Evolutionary conservation across 73 alveolate genomes (phyloP).

Genomic region (Paramecium caudatum): DNA sequence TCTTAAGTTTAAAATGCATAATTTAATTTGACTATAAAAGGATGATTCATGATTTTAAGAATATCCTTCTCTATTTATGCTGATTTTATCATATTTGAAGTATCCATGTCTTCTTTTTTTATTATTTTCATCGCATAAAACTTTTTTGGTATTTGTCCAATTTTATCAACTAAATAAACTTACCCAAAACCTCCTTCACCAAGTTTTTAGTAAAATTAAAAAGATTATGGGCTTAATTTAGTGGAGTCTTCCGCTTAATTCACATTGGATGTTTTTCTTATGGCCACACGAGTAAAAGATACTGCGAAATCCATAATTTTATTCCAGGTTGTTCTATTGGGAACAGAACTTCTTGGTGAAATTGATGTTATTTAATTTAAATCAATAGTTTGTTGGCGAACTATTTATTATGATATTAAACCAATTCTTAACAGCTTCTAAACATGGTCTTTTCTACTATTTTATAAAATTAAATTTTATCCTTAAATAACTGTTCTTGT

Average conservation of each 20-base stretch:
- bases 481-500: conserved; percentile 1
- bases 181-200: conserved; percentile 94
- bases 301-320: conserved; percentile 37
- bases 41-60: conserved; percentile 89
- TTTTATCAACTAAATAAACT: conserved; percentile 86
- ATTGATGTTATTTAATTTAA: no score
- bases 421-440: not conserved
- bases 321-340: conserved; percentile 68
- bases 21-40: conserved; percentile 94
- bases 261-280: not conserved
- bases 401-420: not conserved
- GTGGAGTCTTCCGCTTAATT: not conserved
- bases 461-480: not conserved
- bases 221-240: conserved; percentile 80
- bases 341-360: no score
- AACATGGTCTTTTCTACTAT: conserved; percentile 38
- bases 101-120: conserved; percentile 87
- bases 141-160: conserved; percentile 46
- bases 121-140: conserved; percentile 92
- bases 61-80: conserved; percentile 96
- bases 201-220: conserved; percentile 79
- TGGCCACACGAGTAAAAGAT: not conserved
- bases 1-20: conserved; percentile 93
- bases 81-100: conserved; percentile 89
- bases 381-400: no score